These are phyloP conservation scores for Talaromyces sp. DNA, from an alignment of 2,329 filamentous ascomycete genomes.

Conservation along the genomic window DNA sequence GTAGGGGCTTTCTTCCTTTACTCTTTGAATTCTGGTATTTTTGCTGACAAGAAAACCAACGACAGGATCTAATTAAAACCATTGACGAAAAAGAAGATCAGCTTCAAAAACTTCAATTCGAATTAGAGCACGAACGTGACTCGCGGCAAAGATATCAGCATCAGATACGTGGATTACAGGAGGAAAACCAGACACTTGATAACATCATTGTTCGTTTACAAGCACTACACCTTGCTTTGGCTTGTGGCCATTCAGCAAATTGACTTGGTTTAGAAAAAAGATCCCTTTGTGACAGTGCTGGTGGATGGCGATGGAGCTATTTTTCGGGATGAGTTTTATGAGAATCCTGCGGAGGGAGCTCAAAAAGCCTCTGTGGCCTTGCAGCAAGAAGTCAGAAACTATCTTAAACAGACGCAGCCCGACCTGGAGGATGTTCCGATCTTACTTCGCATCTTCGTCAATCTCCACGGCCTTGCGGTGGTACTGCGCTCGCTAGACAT, in stretches of 20 bases:
- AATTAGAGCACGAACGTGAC: not conserved
- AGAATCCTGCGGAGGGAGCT: not conserved
- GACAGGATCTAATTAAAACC: not conserved
- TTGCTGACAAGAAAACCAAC: not conserved
- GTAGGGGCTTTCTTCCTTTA: not conserved
- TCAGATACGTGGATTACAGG: not conserved
- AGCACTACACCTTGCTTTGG: not conserved
- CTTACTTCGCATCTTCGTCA: not conserved
- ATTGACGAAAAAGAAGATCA: not conserved
- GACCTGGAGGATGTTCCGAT: not conserved
- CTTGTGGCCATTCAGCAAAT: not conserved
- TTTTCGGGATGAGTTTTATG: not conserved
- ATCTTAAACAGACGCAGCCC: not conserved
- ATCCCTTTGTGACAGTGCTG: not conserved
- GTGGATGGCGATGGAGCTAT: not conserved
- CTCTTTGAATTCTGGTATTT: not conserved
- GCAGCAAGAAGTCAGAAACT: not conserved
- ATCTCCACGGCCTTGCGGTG: not conserved
- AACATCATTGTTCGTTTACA: not conserved
- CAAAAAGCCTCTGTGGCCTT: not conserved
- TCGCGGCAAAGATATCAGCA: not conserved
- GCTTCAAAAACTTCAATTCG: not conserved
- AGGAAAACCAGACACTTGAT: not conserved
- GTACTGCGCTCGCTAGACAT: not conserved
- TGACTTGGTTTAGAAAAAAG: not conserved